A percentile compares a stretch with the other conserved stretches of the same genome.
phyloP scores from a whole-genome alignment of 768 basidiomycete genomes.

The Wakefieldia striispora region DNA sequence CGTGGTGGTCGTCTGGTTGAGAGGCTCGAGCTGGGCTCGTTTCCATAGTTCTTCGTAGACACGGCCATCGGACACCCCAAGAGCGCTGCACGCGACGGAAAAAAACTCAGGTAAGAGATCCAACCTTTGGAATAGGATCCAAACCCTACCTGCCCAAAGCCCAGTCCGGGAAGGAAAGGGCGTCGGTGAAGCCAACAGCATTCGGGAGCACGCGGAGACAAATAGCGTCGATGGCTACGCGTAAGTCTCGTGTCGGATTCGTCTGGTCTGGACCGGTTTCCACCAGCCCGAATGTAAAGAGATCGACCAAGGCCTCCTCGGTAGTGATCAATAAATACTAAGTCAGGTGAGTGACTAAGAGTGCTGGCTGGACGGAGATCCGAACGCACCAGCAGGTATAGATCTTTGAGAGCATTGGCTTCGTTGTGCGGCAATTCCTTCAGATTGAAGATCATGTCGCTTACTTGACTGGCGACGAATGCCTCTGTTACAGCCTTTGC shows the following conservation, averaged over 20 bases:
- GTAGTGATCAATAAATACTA: slow-evolving; percentile 62
- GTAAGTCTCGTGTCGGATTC: slow-evolving; percentile 49
- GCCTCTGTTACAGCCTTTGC: slow-evolving; percentile 67
- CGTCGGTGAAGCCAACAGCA: slow-evolving; percentile 65
- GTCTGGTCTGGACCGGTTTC: slow-evolving; percentile 13
- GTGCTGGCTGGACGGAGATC: background rate
- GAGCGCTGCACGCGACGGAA: slow-evolving; percentile 39
- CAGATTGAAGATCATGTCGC: slow-evolving; percentile 43
- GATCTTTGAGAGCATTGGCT: slow-evolving; percentile 15
- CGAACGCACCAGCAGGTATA: slow-evolving; percentile 30
- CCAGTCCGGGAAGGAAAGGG: slow-evolving; percentile 76
- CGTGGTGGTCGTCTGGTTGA: slow-evolving; percentile 51
- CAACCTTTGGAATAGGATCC: too few species aligned
- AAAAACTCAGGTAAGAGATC: too few species aligned
- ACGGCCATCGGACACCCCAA: slow-evolving; percentile 61
- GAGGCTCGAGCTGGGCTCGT: slow-evolving; percentile 54
- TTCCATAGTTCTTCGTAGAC: slow-evolving; percentile 70
- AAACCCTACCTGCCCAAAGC: slow-evolving; percentile 57
- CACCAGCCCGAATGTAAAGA: slow-evolving; percentile 56
- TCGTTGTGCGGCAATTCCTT: slow-evolving; percentile 13
- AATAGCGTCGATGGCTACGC: slow-evolving; percentile 46
- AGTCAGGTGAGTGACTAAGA: background rate
- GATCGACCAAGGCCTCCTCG: slow-evolving; percentile 54
- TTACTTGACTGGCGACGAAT: slow-evolving; percentile 58
- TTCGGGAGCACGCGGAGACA: slow-evolving; percentile 59